These are phyloP conservation scores for Penicillium sp. DNA, from an alignment of 2,329 filamentous ascomycete genomes.

Conservation along the genomic window DNA sequence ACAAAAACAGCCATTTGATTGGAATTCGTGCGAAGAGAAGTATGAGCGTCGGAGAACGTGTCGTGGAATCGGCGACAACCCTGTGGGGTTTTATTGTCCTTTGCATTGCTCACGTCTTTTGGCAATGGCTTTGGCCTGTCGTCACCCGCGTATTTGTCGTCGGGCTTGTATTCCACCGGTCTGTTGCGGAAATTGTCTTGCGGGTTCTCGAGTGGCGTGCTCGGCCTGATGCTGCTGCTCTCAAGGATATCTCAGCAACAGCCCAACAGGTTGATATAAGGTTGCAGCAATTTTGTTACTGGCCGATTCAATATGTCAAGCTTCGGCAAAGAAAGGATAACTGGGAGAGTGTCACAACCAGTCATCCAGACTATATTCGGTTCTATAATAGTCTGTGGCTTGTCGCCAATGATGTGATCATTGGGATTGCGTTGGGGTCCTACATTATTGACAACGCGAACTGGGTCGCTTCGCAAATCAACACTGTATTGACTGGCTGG, in stretches of 20 bases:
- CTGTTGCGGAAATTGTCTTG: constrained; percentile 76
- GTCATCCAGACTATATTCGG: constrained; percentile 94
- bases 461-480: constrained; percentile 79
- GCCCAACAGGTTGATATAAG: constrained; percentile 97
- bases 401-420: constrained; percentile 97
- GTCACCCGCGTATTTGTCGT: constrained; percentile 73
- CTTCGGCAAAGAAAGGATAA: constrained; percentile 84
- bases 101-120: constrained; percentile 68
- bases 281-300: constrained; percentile 97
- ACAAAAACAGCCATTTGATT: constrained; percentile 85
- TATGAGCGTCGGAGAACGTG: constrained; percentile 88
- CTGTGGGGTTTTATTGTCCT: constrained; percentile 73
- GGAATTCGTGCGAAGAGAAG: constrained; percentile 77
- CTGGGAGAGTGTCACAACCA: constrained; percentile 94
- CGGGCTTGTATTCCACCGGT: constrained; percentile 73
- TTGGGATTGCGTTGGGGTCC: constrained; percentile 91
- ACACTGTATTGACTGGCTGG: constrained; percentile 72
- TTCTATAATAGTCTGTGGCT: constrained; percentile 99
- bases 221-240: constrained; percentile 72
- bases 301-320: constrained; percentile 94
- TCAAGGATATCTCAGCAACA: constrained; percentile 95
- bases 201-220: constrained; percentile 80
- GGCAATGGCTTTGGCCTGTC: constrained; percentile 74
- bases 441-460: constrained; percentile 95
- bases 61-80: constrained; percentile 89